Evolutionary conservation across 2,329 filamentous ascomycete species (phyloP).

Genomic region (Massarina eburnea): DNA sequence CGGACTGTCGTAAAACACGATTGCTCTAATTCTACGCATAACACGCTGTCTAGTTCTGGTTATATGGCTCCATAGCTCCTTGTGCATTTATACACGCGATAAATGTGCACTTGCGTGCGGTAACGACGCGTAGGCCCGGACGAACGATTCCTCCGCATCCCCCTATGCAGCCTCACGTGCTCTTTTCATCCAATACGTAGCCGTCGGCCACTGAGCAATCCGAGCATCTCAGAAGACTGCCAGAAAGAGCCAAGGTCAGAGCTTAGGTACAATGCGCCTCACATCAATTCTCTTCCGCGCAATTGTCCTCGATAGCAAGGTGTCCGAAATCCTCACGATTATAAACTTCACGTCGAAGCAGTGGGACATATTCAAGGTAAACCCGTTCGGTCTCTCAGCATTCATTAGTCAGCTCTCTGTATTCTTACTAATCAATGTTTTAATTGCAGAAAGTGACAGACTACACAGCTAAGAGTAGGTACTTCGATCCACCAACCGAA

Average conservation of each 20-base stretch:
- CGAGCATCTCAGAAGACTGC: not conserved
- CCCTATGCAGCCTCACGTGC: not conserved
- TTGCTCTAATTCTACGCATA: not conserved
- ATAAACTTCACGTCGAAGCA: not conserved
- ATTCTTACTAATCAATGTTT: not conserved
- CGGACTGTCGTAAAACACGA: not conserved
- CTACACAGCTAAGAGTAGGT: not conserved
- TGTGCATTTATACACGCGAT: not conserved
- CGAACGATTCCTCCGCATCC: not conserved
- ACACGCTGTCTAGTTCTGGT: not conserved
- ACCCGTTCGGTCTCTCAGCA: too few relatives aligned
- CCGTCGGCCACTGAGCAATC: not conserved
- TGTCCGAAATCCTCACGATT: not conserved
- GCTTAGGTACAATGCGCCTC: not conserved
- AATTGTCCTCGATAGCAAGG: not conserved
- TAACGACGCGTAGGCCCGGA: not conserved
- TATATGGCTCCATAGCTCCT: not conserved
- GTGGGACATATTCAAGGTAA: not conserved
- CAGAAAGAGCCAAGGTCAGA: not conserved
- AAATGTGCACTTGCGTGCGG: not conserved
- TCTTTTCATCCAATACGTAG: not conserved
- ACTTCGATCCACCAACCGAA: not conserved
- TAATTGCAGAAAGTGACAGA: not conserved
- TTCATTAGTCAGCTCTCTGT: too few relatives aligned
- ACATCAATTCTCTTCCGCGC: not conserved